phyloP scores from a whole-genome alignment of 805 yeast genomes.

The Groenewaldozyma salmanticensis region DNA sequence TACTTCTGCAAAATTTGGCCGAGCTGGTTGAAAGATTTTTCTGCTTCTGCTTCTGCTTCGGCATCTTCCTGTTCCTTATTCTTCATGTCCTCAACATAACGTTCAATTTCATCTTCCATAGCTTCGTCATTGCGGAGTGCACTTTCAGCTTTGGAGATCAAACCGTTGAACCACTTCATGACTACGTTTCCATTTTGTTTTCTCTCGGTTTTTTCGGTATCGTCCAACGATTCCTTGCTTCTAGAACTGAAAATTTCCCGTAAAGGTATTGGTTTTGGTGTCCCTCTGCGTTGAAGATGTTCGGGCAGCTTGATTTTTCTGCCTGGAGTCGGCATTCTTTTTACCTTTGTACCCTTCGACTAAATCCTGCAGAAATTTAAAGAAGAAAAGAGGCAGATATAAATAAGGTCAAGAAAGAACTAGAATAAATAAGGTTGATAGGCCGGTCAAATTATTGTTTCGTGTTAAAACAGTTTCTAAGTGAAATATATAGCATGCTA shows the following conservation, averaged over 20 bases:
- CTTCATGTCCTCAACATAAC: conserved; percentile 4
- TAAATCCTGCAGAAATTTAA: no score
- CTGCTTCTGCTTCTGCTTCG: not conserved
- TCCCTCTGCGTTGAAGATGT: not conserved
- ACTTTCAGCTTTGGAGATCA: conserved; percentile 1
- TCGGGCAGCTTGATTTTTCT: not conserved
- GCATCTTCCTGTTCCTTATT: conserved; percentile 2
- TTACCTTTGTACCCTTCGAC: no score
- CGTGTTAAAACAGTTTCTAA: no score
- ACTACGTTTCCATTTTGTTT: not conserved
- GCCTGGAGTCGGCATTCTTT: conserved; percentile 3
- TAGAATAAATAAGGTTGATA: no score
- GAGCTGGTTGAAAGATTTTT: conserved; percentile 7
- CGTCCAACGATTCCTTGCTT: conserved; percentile 2
- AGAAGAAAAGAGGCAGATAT: no score
- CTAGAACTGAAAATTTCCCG: conserved; percentile 1
- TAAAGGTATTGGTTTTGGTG: conserved; percentile 1
- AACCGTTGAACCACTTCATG: not conserved
- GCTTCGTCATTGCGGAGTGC: conserved; percentile 4
- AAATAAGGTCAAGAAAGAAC: no score
- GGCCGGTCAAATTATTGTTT: no score
- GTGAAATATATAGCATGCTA: no score
- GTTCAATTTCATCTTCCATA: conserved; percentile 5
- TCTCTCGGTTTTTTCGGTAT: not conserved
- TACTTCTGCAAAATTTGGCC: conserved; percentile 6